phyloP scores from a whole-genome alignment of 2,329 filamentous ascomycete species.

The Cordyceps militaris region DNA sequence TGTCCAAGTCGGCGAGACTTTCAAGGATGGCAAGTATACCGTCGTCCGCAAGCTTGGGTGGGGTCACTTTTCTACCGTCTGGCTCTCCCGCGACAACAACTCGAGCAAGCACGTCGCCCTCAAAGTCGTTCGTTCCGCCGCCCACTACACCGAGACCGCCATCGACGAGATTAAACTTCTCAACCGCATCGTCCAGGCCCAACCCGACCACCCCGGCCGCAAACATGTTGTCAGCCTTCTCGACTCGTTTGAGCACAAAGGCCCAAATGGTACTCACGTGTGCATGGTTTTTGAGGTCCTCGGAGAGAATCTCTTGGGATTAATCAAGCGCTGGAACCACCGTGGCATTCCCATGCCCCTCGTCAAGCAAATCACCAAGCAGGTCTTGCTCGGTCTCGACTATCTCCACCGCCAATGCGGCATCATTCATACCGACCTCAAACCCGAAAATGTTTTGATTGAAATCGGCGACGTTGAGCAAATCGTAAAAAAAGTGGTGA shows the following conservation, averaged over 20 bases:
- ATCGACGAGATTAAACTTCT: constrained; percentile 98
- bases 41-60: constrained; percentile 94
- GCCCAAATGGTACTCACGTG: constrained; percentile 90
- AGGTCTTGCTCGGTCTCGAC: constrained; percentile 89
- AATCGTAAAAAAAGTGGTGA: constrained; percentile 93
- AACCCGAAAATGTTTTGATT: constrained; percentile 96
- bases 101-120: constrained; percentile 92
- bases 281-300: constrained; percentile 99
- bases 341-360: constrained; percentile 92
- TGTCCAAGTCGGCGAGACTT: constrained; percentile 87
- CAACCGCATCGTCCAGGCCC: constrained; percentile 92
- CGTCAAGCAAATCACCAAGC: constrained; percentile 98
- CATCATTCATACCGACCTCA: constrained; percentile 96
- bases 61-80: constrained; percentile 99
- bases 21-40: constrained; percentile 96
- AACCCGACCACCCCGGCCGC: constrained; percentile 87
- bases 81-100: constrained; percentile 72
- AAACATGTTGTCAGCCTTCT: constrained; percentile 93
- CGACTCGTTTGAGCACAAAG: constrained; percentile 96
- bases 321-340: constrained; percentile 99
- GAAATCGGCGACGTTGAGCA: constrained; percentile 99
- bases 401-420: constrained; percentile 97
- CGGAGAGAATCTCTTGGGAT: constrained; percentile 84
- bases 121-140: constrained; percentile 94
- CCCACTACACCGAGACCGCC: constrained; percentile 97